Base-by-base conservation (phyloP, 768 basidiomycete genomes). In the Serendipita sp. region DNA sequence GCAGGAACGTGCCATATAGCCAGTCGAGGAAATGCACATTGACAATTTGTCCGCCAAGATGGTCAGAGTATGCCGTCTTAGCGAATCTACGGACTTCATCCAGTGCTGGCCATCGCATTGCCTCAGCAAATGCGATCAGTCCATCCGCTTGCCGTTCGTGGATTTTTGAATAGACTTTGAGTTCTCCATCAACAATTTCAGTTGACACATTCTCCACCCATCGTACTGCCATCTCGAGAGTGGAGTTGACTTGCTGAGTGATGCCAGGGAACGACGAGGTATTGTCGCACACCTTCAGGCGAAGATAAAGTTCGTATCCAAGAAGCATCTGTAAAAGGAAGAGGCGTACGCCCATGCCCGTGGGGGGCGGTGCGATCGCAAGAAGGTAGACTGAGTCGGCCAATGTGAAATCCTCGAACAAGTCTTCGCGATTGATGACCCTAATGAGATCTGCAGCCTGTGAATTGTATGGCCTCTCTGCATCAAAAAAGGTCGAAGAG, bases 21-120 rank as follows among this genome's bases (percentile, higher is more conserved):
- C 64, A 65, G 30, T 65, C 64, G 28, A 46, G 64, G 46, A 65
- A 47, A 30, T 65, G 64, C 8, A 58, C 46, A 48, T 65, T 48
- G 53, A 65, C 46, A n/a, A 56, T 65, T 28, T 48, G 24, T 16
- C 64, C 64, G 30, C 37, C 37, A n/a, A 35, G 18, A 32, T 46
- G 54, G 41, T 60, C 37, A 16, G 48, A 18, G 35, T 65, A 65
- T 15, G 46, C 64, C 28, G n/a, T 47, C 16, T n/a, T n/a, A 5
- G 64, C 64, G 30, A 46, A 65, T 13, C 58, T 16, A 24, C 64
- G 53, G 5, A 65, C 47, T 56, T 65, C 64, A 4, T 65, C 30
- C 7, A 65, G 24, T 18, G 24, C 63, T 15, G 64, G 64, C 64
- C 64, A 65, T 48, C 35, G 16, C 48, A 65, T 65, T 53, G 38